A percentile compares a stretch with the other conserved stretches of the same genome.
These are phyloP conservation scores for Aspergillus ochraceus DNA, from an alignment of 2,329 filamentous ascomycete species.

Conservation along the genomic window DNA sequence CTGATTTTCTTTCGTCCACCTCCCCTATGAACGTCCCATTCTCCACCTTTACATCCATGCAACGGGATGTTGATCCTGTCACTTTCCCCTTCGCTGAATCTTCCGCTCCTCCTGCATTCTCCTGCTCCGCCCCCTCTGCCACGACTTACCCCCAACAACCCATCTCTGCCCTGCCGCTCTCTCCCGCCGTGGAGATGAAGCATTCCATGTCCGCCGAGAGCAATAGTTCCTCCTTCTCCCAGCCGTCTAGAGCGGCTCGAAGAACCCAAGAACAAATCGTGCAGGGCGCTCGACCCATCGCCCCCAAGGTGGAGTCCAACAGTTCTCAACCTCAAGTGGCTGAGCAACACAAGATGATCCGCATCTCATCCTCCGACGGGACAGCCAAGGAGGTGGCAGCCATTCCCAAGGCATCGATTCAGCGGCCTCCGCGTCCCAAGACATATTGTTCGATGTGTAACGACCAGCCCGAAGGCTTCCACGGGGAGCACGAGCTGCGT, in stretches of 20 bases:
- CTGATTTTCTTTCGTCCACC: slow-evolving; percentile 28
- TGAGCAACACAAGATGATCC: slow-evolving; percentile 50
- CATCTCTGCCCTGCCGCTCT: slow-evolving; percentile 34
- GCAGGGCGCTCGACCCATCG: slow-evolving; percentile 51
- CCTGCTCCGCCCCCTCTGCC: slow-evolving; percentile 37
- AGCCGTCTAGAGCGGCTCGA: slow-evolving; percentile 46
- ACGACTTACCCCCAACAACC: slow-evolving; percentile 28
- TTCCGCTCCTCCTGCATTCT: slow-evolving; percentile 33
- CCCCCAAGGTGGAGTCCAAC: slow-evolving; percentile 45
- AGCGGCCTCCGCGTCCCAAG: slow-evolving; percentile 69
- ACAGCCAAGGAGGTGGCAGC: slow-evolving; percentile 56
- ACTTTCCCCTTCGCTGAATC: slow-evolving; percentile 31
- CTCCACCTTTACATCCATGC: slow-evolving; percentile 21
- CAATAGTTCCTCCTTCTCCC: slow-evolving; percentile 45
- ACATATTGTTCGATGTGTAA: slow-evolving; percentile 70
- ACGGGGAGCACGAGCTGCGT: slow-evolving; percentile 79
- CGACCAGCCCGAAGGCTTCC: slow-evolving; percentile 74
- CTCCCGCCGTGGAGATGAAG: slow-evolving; percentile 51
- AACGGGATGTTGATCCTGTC: slow-evolving; percentile 24
- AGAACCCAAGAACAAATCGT: slow-evolving; percentile 51
- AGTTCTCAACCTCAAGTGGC: slow-evolving; percentile 31
- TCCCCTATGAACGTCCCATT: slow-evolving; percentile 31
- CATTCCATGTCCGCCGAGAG: slow-evolving; percentile 51
- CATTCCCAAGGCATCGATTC: slow-evolving; percentile 57
- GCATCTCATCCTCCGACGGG: slow-evolving; percentile 53